Base-by-base conservation (phyloP, 208 protist species). In the Acanthamoeba healyi region DNA sequence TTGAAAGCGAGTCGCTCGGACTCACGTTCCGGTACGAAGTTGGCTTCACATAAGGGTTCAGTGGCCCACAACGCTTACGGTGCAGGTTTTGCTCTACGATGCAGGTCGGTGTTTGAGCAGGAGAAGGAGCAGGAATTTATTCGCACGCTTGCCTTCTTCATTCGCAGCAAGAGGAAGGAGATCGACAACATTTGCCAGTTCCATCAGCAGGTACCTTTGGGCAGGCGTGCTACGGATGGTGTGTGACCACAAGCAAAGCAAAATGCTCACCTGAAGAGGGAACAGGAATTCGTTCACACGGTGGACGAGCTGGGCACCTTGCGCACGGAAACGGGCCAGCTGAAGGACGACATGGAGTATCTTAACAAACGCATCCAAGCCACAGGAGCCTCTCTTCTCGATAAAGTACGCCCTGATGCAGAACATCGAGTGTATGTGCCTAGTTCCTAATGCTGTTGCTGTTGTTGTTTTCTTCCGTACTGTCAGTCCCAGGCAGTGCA, bases 61-160 rank as follows among this genome's bases (percentile, higher is more conserved):
- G n/a, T n/a, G n/a, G n/a, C n/a, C n/a, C n/a, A n/a, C n/a, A n/a
- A n/a, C n/a, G n/a, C n/a, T n/a, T n/a, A 54, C 10, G 46, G 46
- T 15, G 7, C 14, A 22, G 46, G 46, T 7, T 67, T 26, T 77
- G 36, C 2, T 77, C 36, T 77, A 46, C 19, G 6, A 0, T 6
- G 14, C 49, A 88, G 79, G 40, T 88, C 79, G 79, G 42, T 88
- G 44, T 88, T 88, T 61, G 79, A 88, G 44, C 79, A 88, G 40
- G 79, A 88, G 51, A 88, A 88, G 79, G 79, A 88, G 49, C n/a
- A 63, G 32, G 79, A 88, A 7, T 88, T 54, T 24, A 36, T 88
- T 26, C 40, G 42, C 32, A 63, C 79, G 29, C 44, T 88, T 14
- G 46, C 32, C 9, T 10, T 63, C 40, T 88, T 88, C 49, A 63